phyloP scores from a whole-genome alignment of 345 rosid species.

The Corchorus olitorius region DNA sequence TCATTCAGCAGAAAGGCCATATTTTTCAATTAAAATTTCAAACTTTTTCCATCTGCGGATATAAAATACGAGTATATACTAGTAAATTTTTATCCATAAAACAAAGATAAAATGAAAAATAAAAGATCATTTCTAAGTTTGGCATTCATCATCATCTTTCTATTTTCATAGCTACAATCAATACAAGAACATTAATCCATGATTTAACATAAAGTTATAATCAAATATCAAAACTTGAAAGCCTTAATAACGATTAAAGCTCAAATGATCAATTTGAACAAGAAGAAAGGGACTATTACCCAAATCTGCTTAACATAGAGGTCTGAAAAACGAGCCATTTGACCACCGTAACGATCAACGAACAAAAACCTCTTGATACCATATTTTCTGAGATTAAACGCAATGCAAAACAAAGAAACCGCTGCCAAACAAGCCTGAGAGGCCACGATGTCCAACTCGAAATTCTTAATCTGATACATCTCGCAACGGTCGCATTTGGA shows the following conservation, averaged over 20 bases:
- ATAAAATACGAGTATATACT: neutral
- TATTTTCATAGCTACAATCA: neutral
- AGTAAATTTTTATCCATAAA: neutral
- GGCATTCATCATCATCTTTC: neutral
- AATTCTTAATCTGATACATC: slow-evolving; percentile 58
- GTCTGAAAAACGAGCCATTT: slow-evolving; percentile 45
- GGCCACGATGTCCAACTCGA: slow-evolving; percentile 76
- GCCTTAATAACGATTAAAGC: neutral
- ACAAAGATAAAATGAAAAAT: neutral
- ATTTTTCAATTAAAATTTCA: neutral
- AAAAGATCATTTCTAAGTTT: neutral
- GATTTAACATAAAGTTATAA: neutral
- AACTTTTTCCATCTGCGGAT: neutral
- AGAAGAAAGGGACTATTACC: slow-evolving; percentile 38
- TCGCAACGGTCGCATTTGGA: slow-evolving; percentile 57
- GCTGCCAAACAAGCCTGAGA: slow-evolving; percentile 82
- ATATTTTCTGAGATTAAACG: slow-evolving; percentile 80
- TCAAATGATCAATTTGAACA: neutral
- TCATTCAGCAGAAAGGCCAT: neutral
- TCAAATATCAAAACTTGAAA: slow-evolving; percentile 3
- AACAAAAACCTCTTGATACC: slow-evolving; percentile 73
- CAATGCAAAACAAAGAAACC: slow-evolving; percentile 70
- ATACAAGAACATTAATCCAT: slow-evolving; percentile 7
- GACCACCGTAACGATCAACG: slow-evolving; percentile 68
- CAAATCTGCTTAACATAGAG: slow-evolving; percentile 62